Evolutionary conservation across 257 asterid species (phyloP).

Genomic region (Petunia secreta): DNA sequence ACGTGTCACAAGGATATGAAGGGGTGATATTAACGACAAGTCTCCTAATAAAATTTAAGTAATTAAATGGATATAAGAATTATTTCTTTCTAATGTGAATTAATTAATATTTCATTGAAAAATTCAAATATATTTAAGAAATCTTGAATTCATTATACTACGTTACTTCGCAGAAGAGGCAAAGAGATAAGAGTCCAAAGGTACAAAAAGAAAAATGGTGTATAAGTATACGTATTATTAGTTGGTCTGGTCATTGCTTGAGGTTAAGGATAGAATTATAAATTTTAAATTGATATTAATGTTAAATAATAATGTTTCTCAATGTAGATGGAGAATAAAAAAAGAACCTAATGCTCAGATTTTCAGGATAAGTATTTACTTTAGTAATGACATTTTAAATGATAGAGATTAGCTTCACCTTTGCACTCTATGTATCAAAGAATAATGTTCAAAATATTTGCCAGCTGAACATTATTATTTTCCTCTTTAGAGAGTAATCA

Average conservation of each 20-base stretch:
- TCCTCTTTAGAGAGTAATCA: too few relatives aligned
- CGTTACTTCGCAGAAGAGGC: too few relatives aligned
- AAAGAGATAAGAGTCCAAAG: too few relatives aligned
- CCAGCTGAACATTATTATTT: too few relatives aligned
- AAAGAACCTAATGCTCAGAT: not conserved
- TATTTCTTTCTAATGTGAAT: not conserved
- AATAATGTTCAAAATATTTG: too few relatives aligned
- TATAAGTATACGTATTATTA: too few relatives aligned
- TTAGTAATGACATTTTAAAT: not conserved
- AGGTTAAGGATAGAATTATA: not conserved
- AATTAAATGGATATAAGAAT: not conserved
- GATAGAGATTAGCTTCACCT: not conserved
- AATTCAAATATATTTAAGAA: too few relatives aligned
- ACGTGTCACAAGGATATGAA: conserved; percentile 27
- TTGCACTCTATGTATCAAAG: not conserved
- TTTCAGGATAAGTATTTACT: not conserved
- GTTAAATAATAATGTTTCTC: not conserved
- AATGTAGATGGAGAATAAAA: not conserved
- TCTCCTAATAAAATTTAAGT: not conserved
- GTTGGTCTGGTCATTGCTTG: not conserved
- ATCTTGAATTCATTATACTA: too few relatives aligned
- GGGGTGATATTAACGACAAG: not conserved
- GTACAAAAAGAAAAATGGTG: too few relatives aligned
- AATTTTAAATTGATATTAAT: too few relatives aligned
- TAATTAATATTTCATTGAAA: too few relatives aligned